Percentiles rank a stretch among this genome's conserved stretches.
phyloP scores from a whole-genome alignment of 495 filamentous ascomycete species.

The Halenospora varia region DNA sequence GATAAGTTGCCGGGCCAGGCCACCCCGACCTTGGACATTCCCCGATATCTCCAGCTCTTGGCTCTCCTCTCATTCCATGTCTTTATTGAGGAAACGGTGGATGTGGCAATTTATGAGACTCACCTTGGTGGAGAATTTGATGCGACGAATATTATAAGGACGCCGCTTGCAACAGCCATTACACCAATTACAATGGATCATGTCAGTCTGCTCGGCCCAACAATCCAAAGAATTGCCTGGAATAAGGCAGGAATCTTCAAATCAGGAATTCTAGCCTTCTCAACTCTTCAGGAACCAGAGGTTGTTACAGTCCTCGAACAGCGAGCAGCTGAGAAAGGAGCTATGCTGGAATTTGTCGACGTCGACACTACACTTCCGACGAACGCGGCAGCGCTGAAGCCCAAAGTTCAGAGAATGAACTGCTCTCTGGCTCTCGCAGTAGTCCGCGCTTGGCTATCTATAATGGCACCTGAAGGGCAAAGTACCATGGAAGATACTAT shows the following conservation, averaged over 20 bases:
- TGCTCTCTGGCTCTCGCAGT: constrained; percentile 74
- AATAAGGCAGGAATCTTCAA: constrained; percentile 95
- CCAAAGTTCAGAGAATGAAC: constrained; percentile 78
- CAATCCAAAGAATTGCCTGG: constrained; percentile 91
- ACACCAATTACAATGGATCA: constrained; percentile 90
- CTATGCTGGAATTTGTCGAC: constrained; percentile 56
- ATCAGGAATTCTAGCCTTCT: constrained; percentile 60
- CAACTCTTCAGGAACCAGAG: constrained; percentile 59
- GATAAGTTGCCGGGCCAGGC: constrained; percentile 54
- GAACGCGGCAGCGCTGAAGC: constrained; percentile 25
- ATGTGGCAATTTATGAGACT: constrained; percentile 82
- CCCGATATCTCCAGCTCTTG: constrained; percentile 48
- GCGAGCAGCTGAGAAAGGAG: constrained; percentile 64
- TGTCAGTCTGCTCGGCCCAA: constrained; percentile 67
- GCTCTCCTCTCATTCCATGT: constrained; percentile 86
- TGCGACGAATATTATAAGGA: constrained; percentile 79
- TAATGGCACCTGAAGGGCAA: constrained; percentile 22
- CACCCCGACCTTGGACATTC: constrained; percentile 55
- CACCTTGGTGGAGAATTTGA: constrained; percentile 92
- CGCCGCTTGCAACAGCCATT: constrained; percentile 69
- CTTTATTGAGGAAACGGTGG: constrained; percentile 72
- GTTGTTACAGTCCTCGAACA: constrained; percentile 64
- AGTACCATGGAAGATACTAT: constrained; percentile 27
- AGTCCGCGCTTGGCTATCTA: constrained; percentile 49
- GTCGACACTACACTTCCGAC: constrained; percentile 45